These are phyloP conservation scores for Penicillium vulpinum DNA, from an alignment of 2,329 filamentous ascomycete species.

Conservation along the genomic window DNA sequence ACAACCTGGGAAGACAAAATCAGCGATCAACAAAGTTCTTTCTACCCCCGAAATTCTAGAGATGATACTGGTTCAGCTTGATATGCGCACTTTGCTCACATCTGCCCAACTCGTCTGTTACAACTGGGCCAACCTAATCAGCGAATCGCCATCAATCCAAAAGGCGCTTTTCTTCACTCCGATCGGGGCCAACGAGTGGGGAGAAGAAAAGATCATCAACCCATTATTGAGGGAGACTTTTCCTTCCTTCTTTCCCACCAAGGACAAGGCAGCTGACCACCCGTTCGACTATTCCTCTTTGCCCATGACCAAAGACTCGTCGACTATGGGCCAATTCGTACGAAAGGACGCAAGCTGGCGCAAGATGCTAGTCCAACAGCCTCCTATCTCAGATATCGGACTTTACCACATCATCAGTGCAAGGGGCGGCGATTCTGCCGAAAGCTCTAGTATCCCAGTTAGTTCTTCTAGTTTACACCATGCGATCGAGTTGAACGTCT, in stretches of 20 bases:
- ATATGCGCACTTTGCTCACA: constrained; percentile 14
- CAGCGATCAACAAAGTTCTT: neutral
- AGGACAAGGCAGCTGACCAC: neutral
- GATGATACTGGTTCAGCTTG: constrained; percentile 4
- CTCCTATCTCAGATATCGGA: neutral
- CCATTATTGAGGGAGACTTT: constrained; percentile 6
- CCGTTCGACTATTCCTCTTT: neutral
- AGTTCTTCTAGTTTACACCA: neutral
- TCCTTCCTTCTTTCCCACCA: neutral
- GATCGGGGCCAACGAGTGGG: neutral
- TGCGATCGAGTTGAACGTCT: neutral
- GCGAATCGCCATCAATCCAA: constrained; percentile 4
- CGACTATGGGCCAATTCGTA: neutral
- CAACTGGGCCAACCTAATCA: constrained; percentile 2
- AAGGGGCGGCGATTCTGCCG: neutral
- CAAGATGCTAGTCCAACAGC: constrained; percentile 13
- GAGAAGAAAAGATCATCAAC: neutral
- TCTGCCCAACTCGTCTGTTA: constrained; percentile 9
- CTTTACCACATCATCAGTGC: neutral
- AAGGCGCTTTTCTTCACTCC: constrained; percentile 10
- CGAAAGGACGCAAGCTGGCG: constrained; percentile 9
- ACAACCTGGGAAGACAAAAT: neutral
- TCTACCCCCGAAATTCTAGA: constrained; percentile 9
- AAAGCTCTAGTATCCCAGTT: neutral
- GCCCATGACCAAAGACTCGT: neutral